Percentiles rank a stretch among this genome's conserved stretches.
Evolutionary conservation across 805 yeast genomes (phyloP).

Genomic region (Cyberlindnera misumaiensis): DNA sequence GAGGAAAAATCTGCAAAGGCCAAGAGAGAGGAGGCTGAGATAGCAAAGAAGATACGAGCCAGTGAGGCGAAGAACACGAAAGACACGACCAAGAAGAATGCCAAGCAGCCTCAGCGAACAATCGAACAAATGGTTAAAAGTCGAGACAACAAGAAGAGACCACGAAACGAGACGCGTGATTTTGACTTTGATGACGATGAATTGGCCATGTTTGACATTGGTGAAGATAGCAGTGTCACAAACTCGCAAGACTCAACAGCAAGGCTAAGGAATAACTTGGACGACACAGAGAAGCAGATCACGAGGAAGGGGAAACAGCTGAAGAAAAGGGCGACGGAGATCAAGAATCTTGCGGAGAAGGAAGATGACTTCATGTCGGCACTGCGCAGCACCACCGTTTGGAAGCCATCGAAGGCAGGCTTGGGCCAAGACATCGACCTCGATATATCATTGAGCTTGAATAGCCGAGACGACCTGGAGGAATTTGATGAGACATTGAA

Average conservation of each 20-base stretch:
- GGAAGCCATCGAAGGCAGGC: constrained; percentile 6
- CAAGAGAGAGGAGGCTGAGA: neutral
- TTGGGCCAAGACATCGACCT: constrained; percentile 4
- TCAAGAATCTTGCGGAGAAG: neutral
- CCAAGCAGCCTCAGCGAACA: neutral
- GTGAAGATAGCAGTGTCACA: neutral
- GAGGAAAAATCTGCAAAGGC: neutral
- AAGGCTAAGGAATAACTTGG: neutral
- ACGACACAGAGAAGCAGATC: neutral
- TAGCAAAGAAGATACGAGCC: neutral
- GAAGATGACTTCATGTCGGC: constrained; percentile 7
- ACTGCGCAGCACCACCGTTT: constrained; percentile 7
- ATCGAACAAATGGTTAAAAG: neutral
- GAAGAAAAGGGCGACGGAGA: neutral
- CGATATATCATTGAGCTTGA: constrained; percentile 10
- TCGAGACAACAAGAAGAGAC: neutral
- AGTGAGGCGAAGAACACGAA: neutral
- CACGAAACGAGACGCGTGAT: neutral
- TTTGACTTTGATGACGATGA: constrained; percentile 1
- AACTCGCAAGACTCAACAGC: neutral
- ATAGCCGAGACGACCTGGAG: constrained; percentile 11
- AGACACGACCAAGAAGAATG: neutral
- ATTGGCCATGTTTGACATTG: constrained; percentile 1
- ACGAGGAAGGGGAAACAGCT: neutral
- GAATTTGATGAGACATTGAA: constrained; percentile 15